Evolutionary conservation across 192 early-diverging fungal genomes (phyloP), one percentile per base, ranked within the genome.

Genomic region (Rhizophagus prolifer): DNA sequence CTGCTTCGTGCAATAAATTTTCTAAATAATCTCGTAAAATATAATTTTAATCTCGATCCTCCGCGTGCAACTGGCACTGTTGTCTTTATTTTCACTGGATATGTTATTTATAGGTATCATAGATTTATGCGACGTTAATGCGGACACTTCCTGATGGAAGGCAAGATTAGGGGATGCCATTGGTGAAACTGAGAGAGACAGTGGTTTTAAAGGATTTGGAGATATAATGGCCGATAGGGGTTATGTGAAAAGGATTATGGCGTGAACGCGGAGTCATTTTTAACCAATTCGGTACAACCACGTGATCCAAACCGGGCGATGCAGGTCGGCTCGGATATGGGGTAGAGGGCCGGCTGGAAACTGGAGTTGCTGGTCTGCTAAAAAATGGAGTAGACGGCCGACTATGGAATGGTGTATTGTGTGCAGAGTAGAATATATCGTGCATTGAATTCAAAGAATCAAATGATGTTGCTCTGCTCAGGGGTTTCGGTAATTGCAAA

Each of bases 401-500:
- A 54, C 62, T 66, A 9, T 47, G 74, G 16, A 34, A n/a, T 36
- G 74, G 74, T 8, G 74, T 66, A 25, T 62, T 46, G 16, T n/a
- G 74, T 2, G 74, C 74, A 9, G 74, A 76, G 38, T 46, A 76
- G 26, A 76, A 76, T 23, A 66, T 38, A 13, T 76, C 74, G 13
- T 76, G 61, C 12, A 44, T 44, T 44, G 41, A 44, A 12, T 2
- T 44, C 41, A 76, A 50, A 19, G 74, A 76, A 30, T 76, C 74
- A 41, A 54, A 63, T n/a, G 74, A 76, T 62, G 74, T 38, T 19
- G 28, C 62, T 66, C 74, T 58, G n/a, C 62, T 66, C 14, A 76
- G 47, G 19, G 72, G 72, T 26, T 25, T 25, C 59, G 72, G 72
- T 4, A 76, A 30, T n/a, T 41, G n/a, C 25, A 75, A 50, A 13